phyloP scores from a whole-genome alignment of 768 basidiomycete genomes.

The Tephrocybe sp. region DNA sequence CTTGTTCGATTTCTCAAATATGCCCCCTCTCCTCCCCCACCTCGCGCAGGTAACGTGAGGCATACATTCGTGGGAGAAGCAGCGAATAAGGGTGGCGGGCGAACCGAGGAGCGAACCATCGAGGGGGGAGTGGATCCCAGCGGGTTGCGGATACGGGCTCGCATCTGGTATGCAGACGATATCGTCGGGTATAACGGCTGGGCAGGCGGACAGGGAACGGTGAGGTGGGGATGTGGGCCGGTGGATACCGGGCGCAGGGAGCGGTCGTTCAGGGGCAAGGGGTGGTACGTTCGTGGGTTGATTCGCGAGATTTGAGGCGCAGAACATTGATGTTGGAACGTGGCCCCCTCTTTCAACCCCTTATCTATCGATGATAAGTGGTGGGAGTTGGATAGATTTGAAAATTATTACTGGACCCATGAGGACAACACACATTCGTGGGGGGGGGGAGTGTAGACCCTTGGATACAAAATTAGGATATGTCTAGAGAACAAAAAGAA shows the following conservation, averaged over 20 bases:
- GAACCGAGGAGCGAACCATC: not conserved
- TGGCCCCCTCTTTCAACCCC: not conserved
- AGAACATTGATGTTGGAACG: not conserved
- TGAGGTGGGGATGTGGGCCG: not conserved
- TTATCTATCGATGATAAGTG: not conserved
- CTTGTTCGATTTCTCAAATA: no score
- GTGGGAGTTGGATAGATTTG: not conserved
- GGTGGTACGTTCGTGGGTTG: not conserved
- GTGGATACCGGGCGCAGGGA: no score
- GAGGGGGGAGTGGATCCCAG: not conserved
- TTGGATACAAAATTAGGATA: no score
- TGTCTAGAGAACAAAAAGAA: no score
- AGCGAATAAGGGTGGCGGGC: not conserved
- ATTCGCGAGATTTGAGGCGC: not conserved
- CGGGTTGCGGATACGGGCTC: not conserved
- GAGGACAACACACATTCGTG: no score
- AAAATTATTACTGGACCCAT: no score
- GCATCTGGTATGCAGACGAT: not conserved
- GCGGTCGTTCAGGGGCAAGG: conserved; percentile 7
- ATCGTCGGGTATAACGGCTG: not conserved
- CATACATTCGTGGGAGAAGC: not conserved
- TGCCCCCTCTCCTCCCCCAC: no score
- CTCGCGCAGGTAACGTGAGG: no score
- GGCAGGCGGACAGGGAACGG: not conserved
- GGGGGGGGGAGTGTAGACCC: no score